phyloP scores from a whole-genome alignment of 2,329 filamentous ascomycete genomes.

The Neonectria coccinea region DNA sequence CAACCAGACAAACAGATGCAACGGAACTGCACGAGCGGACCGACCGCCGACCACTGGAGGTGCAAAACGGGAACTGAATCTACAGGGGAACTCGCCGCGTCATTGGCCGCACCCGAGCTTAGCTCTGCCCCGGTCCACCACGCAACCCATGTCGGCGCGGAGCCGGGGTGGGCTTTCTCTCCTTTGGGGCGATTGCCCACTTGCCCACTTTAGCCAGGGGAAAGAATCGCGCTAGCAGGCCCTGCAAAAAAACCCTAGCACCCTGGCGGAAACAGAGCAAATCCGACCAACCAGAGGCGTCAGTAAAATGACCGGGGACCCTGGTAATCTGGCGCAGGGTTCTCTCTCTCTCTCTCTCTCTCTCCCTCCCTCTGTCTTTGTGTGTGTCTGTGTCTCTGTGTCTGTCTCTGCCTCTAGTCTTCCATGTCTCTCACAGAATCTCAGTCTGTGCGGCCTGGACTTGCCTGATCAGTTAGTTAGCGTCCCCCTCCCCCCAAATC shows the following conservation, averaged over 20 bases:
- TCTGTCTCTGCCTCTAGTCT: constrained; percentile 6
- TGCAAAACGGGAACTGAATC: background rate
- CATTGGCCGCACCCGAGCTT: constrained; percentile 15
- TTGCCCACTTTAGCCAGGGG: constrained; percentile 36
- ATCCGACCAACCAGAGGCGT: constrained; percentile 20
- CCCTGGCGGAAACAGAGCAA: constrained; percentile 18
- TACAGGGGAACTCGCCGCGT: constrained; percentile 14
- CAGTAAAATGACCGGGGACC: constrained; percentile 1
- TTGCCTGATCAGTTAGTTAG: constrained; percentile 8
- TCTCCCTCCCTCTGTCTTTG: constrained; percentile 1
- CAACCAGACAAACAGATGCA: background rate
- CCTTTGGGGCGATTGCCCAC: constrained; percentile 22
- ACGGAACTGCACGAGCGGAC: background rate
- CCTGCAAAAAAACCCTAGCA: constrained; percentile 3
- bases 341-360: background rate
- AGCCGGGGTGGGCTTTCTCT: constrained; percentile 33
- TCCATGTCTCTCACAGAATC: background rate
- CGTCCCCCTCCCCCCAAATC: constrained; percentile 6
- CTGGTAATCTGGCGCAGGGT: background rate
- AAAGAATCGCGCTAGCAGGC: constrained; percentile 5
- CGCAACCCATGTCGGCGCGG: constrained; percentile 29
- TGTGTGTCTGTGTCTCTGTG: background rate
- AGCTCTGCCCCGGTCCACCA: constrained; percentile 18
- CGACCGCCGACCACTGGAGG: background rate
- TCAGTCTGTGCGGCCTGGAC: background rate